These are phyloP conservation scores for Mesostigma viride DNA, from an alignment of 139 green algal species.

Conservation along the genomic window DNA sequence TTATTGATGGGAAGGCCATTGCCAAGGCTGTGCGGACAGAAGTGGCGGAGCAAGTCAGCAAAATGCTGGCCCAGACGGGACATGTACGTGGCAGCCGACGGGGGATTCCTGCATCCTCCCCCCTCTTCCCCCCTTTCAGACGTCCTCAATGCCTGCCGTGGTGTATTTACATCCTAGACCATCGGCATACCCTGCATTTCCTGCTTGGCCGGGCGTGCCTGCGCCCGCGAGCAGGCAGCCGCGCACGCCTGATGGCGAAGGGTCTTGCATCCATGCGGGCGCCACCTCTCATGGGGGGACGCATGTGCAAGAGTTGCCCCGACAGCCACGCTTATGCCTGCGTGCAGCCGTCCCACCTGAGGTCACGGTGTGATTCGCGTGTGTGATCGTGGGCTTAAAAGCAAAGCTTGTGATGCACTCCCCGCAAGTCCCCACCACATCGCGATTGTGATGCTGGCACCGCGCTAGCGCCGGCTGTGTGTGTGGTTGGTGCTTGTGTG, in stretches of 20 bases:
- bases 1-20: constrained; percentile 45
- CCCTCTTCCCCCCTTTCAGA: not conserved
- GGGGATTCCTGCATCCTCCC: not conserved
- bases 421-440: not conserved
- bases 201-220: too few species aligned
- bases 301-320: too few species aligned
- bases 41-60: constrained; percentile 33
- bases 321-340: not conserved
- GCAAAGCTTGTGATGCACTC: not conserved
- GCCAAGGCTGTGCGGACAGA: constrained; percentile 30
- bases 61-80: constrained; percentile 11
- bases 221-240: not conserved
- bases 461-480: not conserved
- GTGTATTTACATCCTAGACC: not conserved
- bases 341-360: not conserved
- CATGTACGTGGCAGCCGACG: not conserved
- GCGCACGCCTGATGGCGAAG: not conserved
- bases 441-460: not conserved
- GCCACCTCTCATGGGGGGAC: too few species aligned
- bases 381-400: not conserved
- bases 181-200: not conserved
- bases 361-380: too few species aligned
- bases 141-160: not conserved
- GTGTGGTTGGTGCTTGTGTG: not conserved
- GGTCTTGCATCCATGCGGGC: not conserved